A percentile compares a stretch with the other conserved stretches of the same genome.
These are phyloP conservation scores for Infundibulicybe gibba DNA, from an alignment of 768 basidiomycete genomes.

Conservation along the genomic window DNA sequence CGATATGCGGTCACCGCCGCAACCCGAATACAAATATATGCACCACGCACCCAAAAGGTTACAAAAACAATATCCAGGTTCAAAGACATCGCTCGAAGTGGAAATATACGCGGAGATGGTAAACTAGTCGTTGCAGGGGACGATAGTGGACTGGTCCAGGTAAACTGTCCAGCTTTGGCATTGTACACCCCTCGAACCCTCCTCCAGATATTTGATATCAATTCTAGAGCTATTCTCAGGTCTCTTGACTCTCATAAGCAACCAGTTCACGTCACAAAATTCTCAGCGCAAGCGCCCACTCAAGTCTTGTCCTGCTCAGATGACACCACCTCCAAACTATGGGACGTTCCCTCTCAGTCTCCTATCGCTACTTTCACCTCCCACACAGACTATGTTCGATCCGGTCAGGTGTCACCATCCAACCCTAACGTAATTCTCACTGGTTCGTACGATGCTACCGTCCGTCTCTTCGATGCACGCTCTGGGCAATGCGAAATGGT, in stretches of 20 bases:
- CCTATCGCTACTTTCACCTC: constrained; percentile 74
- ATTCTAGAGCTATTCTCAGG: constrained; percentile 88
- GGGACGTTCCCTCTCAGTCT: constrained; percentile 92
- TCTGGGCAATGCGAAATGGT: constrained; percentile 82
- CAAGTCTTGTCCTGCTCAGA: constrained; percentile 94
- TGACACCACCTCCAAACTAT: constrained; percentile 89
- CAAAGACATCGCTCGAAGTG: constrained; percentile 92
- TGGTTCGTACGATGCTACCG: constrained; percentile 92
- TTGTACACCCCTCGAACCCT: not conserved
- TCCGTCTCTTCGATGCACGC: constrained; percentile 83
- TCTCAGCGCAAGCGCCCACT: constrained; percentile 77
- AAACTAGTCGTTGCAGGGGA: constrained; percentile 95
- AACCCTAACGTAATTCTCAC: constrained; percentile 86
- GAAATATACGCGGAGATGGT: constrained; percentile 86
- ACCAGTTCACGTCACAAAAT: constrained; percentile 92
- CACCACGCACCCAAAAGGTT: constrained; percentile 93
- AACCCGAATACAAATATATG: constrained; percentile 91
- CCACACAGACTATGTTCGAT: constrained; percentile 95
- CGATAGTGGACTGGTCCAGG: constrained; percentile 86
- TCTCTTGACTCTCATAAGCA: constrained; percentile 93
- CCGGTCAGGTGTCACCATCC: constrained; percentile 80
- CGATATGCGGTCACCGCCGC: constrained; percentile 95
- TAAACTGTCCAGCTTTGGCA: constrained; percentile 21
- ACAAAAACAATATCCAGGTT: constrained; percentile 96
- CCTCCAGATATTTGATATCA: constrained; percentile 84